A percentile compares a stretch with the other conserved stretches of the same genome.
Evolutionary conservation across 2,329 filamentous ascomycete species (phyloP).

Genomic region (Colletotrichum incanum): DNA sequence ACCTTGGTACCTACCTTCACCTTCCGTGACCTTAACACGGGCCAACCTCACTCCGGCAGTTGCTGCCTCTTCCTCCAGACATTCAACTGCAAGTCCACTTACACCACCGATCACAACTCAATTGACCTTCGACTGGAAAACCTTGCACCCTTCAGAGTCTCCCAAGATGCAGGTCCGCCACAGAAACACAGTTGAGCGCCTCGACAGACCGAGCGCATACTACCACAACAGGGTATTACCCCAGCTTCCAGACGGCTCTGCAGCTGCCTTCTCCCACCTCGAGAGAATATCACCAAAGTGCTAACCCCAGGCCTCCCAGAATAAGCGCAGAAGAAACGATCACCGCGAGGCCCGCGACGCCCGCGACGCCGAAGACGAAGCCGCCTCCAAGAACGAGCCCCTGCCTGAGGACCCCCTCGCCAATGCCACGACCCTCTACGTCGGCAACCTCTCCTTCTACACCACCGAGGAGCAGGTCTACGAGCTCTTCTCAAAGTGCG

Average conservation of each 20-base stretch:
- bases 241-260: not conserved
- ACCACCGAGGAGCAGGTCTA: conserved; percentile 99
- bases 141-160: conserved; percentile 31
- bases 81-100: conserved; percentile 9
- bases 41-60: not conserved
- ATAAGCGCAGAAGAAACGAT: conserved; percentile 78
- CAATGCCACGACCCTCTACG: conserved; percentile 94
- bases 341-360: conserved; percentile 56
- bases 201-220: conserved; percentile 96
- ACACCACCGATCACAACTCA: conserved; percentile 14
- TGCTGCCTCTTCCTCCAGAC: not conserved
- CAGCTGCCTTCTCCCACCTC: conserved; percentile 22
- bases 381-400: conserved; percentile 65
- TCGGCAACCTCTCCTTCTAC: conserved; percentile 98
- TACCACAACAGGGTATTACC: conserved; percentile 82
- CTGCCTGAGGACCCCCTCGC: conserved; percentile 82
- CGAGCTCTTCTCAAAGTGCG: conserved; percentile 95
- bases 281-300: not conserved
- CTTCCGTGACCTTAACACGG: not conserved
- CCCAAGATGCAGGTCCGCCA: conserved; percentile 61
- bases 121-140: conserved; percentile 16
- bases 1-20: conserved; percentile 6
- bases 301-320: conserved; percentile 60
- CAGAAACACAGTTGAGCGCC: conserved; percentile 86
- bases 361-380: conserved; percentile 62